Percentiles rank a stretch among this genome's conserved stretches.
Evolutionary conservation across 1,284 basidiomycete genomes (phyloP).

Genomic region (Sporisorium graminicola): DNA sequence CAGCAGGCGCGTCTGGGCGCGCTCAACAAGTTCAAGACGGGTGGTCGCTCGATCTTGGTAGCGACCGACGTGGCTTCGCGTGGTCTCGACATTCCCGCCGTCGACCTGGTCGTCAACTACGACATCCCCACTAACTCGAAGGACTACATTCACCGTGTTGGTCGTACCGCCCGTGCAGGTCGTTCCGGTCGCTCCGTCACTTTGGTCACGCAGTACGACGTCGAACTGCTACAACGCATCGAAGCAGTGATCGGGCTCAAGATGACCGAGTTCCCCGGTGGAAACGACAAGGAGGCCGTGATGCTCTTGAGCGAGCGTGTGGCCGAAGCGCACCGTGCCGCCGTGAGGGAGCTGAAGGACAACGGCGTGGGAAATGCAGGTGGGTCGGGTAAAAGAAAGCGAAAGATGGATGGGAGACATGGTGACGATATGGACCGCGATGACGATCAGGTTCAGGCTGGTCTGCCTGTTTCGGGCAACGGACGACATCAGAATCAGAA

Average conservation of each 20-base stretch:
- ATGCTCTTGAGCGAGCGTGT: constrained; percentile 89
- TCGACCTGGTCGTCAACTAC: constrained; percentile 97
- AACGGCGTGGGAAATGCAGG: constrained; percentile 59
- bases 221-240: constrained; percentile 94
- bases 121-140: constrained; percentile 98
- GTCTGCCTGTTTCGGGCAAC: constrained; percentile 38
- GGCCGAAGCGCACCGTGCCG: constrained; percentile 86
- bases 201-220: constrained; percentile 97
- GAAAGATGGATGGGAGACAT: constrained; percentile 46
- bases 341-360: constrained; percentile 77
- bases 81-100: constrained; percentile 94
- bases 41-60: constrained; percentile 89
- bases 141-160: constrained; percentile 99
- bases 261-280: constrained; percentile 84
- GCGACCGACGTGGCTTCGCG: constrained; percentile 95
- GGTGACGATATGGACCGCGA: constrained; percentile 67
- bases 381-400: constrained; percentile 62
- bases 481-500: constrained; percentile 37
- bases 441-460: constrained; percentile 63
- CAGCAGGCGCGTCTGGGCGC: constrained; percentile 94
- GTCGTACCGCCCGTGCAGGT: constrained; percentile 95
- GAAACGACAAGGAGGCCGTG: constrained; percentile 88
- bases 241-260: constrained; percentile 85
- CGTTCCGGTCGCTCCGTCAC: constrained; percentile 95
- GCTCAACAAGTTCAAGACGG: constrained; percentile 95